These are phyloP conservation scores for Detonula confervacea DNA, from an alignment of 352 stramenopile genomes.

Conservation along the genomic window DNA sequence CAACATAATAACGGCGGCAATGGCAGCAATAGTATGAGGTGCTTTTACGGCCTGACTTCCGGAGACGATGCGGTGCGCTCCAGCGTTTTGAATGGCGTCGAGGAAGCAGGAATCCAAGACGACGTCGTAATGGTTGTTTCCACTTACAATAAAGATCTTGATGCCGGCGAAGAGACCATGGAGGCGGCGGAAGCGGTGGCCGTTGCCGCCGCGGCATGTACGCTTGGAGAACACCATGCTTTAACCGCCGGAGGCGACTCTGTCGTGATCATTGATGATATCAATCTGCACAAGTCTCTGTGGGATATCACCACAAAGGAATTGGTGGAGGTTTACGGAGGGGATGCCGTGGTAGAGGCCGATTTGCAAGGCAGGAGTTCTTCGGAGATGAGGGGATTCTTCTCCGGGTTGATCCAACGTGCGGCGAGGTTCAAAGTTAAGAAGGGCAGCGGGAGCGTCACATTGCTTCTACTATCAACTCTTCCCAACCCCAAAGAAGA, in stretches of 20 bases:
- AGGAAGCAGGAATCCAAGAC: constrained; percentile 59
- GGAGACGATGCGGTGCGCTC: constrained; percentile 24
- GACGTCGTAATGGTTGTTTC: constrained; percentile 63
- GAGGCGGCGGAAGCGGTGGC: constrained; percentile 64
- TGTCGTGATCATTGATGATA: constrained; percentile 78
- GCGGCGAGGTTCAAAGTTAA: constrained; percentile 75
- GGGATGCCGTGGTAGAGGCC: constrained; percentile 74
- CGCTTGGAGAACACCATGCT: constrained; percentile 75
- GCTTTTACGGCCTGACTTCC: constrained; percentile 71
- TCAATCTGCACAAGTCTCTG: constrained; percentile 79
- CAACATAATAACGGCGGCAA: no score
- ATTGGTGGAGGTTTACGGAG: constrained; percentile 77
- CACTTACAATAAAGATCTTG: constrained; percentile 10
- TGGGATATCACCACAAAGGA: constrained; percentile 80
- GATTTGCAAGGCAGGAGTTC: constrained; percentile 75
- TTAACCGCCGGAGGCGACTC: constrained; percentile 65
- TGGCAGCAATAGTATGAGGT: constrained; percentile 45
- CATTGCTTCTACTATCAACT: constrained; percentile 68
- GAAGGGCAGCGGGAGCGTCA: constrained; percentile 76
- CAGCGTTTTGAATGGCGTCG: constrained; percentile 52
- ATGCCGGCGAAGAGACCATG: constrained; percentile 6
- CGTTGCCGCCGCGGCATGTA: constrained; percentile 67
- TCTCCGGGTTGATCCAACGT: constrained; percentile 79
- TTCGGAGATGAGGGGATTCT: constrained; percentile 82
- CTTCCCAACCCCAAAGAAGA: constrained; percentile 55